Percentiles rank a stretch among this genome's conserved stretches.
Evolutionary conservation across 192 early-diverging fungal species (phyloP).

Genomic region (Coemansia sp.): DNA sequence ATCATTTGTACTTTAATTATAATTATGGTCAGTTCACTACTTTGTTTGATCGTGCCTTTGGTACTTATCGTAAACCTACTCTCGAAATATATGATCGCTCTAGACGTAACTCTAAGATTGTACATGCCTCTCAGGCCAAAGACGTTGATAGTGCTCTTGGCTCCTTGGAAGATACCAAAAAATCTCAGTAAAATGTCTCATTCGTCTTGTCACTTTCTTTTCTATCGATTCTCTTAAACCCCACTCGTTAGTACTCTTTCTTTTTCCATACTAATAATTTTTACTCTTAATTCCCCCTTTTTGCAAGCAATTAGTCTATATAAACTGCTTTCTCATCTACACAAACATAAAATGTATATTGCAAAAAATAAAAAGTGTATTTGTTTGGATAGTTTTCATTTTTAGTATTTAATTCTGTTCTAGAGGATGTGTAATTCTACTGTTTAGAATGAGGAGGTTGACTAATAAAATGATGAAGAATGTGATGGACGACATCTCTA

Average conservation of each 20-base stretch:
- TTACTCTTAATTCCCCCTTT: too few species aligned
- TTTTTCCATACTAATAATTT: too few species aligned
- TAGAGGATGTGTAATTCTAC: background rate
- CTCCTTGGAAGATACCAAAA: slow-evolving; percentile 27
- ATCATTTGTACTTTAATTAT: slow-evolving; percentile 99
- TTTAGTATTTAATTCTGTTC: too few species aligned
- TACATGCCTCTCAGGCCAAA: slow-evolving; percentile 64
- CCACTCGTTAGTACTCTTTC: too few species aligned
- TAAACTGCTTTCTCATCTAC: too few species aligned
- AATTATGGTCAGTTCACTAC: slow-evolving; percentile 99
- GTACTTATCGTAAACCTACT: slow-evolving; percentile 68
- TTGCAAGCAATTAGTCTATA: too few species aligned
- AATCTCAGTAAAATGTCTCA: slow-evolving; percentile 7
- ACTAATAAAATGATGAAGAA: slow-evolving; percentile 37
- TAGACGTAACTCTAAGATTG: slow-evolving; percentile 59
- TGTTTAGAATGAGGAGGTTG: slow-evolving; percentile 3
- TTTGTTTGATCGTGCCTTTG: slow-evolving; percentile 80
- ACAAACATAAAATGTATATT: too few species aligned
- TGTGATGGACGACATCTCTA: slow-evolving; percentile 45
- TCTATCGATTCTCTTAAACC: too few species aligned
- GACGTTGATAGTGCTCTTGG: slow-evolving; percentile 57
- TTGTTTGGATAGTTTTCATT: too few species aligned
- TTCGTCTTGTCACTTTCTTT: background rate
- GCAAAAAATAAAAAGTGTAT: too few species aligned
- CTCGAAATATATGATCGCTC: slow-evolving; percentile 64